Base-by-base conservation (phyloP, 805 yeast genomes). In the Yamadazyma laniorum region DNA sequence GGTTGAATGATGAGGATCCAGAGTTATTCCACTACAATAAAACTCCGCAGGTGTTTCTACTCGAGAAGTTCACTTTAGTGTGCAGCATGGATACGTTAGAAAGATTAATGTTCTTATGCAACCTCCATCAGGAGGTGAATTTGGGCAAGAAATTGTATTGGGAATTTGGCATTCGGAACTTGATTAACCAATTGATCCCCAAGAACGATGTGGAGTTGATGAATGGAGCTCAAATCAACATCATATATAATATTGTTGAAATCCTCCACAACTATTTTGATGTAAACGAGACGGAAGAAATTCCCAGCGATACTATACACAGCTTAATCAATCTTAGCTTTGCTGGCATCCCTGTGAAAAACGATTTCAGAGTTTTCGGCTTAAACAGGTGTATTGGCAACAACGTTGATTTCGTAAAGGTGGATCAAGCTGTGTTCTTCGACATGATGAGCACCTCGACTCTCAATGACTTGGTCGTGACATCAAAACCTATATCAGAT, bases 41-140 rank as follows among this genome's bases (percentile, higher is more conserved):
- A 22, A 38, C 45, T 12, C 25, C 33, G n/a, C 50, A 43, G 35
- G 35, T 38, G 12, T 34, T 32, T 14, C 16, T 37, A 9, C 18
- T 82, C 2, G 79, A 80, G 39, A 71, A 72, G 19, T 65, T 80
- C 42, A 64, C 69, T 0, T 58, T 80, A 5, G 55, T 73, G 0
- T 75, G 72, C 51, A 60, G 77, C 2, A 65, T 77, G 56, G 89
- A 83, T 50, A 59, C 79, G 3, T 47, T 82, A 15, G 88, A 82
- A 47, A 59, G 65, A 0, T 54, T 78, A 13, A 50, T 66, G 27
- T 14, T 29, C 12, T 28, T 42, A 9, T 22, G 34, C 16, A 28
- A 27, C 23, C 31, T 34, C 12, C 25, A 34, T 15, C 31, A 22
- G 19, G 34, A 37, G 12, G 12, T 28, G 9, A 35, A 39, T 3